Percentiles rank a stretch among this genome's conserved stretches.
These are phyloP conservation scores for Geotrichum reessii DNA, from an alignment of 1,139 yeast genomes.

Conservation along the genomic window DNA sequence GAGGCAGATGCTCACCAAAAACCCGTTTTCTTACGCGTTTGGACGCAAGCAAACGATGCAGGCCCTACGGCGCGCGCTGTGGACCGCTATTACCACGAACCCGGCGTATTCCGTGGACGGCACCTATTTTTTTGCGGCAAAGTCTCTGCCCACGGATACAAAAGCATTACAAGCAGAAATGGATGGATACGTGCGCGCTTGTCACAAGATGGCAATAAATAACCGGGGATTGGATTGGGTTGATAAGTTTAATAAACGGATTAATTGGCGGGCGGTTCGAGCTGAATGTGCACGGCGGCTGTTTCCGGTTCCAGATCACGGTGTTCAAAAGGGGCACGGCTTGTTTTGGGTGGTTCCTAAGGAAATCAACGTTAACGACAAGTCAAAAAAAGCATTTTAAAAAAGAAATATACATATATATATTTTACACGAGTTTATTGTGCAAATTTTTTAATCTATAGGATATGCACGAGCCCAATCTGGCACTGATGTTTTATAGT, in stretches of 20 bases:
- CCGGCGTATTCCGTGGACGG: constrained; percentile 41
- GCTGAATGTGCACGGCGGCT: not conserved
- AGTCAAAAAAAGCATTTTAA: not conserved
- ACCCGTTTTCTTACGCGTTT: constrained; percentile 41
- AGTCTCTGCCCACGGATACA: constrained; percentile 24
- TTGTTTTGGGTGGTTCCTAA: not conserved
- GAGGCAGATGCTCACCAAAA: constrained; percentile 11
- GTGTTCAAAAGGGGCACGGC: not conserved
- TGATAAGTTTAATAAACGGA: constrained; percentile 28
- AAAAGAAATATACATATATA: no score
- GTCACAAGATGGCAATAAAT: constrained; percentile 14
- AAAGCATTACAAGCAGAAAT: constrained; percentile 31
- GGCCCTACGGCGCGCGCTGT: constrained; percentile 38
- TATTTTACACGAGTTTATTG: no score
- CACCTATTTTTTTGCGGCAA: constrained; percentile 41
- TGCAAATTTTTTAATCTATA: not conserved
- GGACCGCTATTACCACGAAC: constrained; percentile 29
- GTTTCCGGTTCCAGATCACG: not conserved
- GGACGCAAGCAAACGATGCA: constrained; percentile 40
- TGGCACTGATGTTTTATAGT: constrained; percentile 8
- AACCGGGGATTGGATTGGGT: constrained; percentile 34
- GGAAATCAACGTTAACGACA: not conserved
- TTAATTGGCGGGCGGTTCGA: constrained; percentile 22
- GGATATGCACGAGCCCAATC: constrained; percentile 11
- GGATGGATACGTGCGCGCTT: constrained; percentile 28